Base-by-base conservation (phyloP, 2,329 filamentous ascomycete genomes). In the Neonectria magnoliae region DNA sequence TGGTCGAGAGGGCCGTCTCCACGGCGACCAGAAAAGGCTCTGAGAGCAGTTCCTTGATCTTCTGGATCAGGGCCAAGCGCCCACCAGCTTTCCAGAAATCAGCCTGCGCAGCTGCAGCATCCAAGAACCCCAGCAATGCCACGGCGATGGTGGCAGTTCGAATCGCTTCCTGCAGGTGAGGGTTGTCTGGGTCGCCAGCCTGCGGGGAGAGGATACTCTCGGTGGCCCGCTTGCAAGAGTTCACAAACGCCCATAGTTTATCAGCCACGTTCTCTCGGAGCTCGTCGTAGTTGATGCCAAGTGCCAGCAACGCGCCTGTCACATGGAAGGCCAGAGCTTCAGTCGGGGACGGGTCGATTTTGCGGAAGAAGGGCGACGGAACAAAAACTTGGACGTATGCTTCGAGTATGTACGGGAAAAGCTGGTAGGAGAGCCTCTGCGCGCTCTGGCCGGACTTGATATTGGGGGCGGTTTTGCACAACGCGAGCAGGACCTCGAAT, bases 61-160 rank as follows among this genome's bases (percentile, higher is more conserved):
- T 86, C 65, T 91, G 87, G 16, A 98, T 87, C 51, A 98, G 80
- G 4, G 86, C 84, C 29, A 97, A 80, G 57, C 94, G 89, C 69
- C 96, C 92, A 3, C 88, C 86, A 1, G 91, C 83, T 64, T 83
- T 89, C 93, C 94, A 99, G 72, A 98, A 95, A 66, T 90, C 87
- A 10, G 91, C 88, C 75, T 94, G 89, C 6, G 89, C 88, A 4
- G 94, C 90, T 4, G 91, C 90, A 22, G 94, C 94, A 75, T 95
- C 89, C 57, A 99, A 81, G 76, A 99, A 98, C 0, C 96, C 97
- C 25, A 97, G 81, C n/a, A 99, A 82, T 0, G 95, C 95, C 52
- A 97, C 88, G 7, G 92, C 88, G 68, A 97, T 88, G 18, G 91
- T 93, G 57, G 93, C 88, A 57, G 92, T 88, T 29, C 88, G 84